phyloP scores from a whole-genome alignment of 371 early-diverging fungal species.

The Mortierella polycephala region DNA sequence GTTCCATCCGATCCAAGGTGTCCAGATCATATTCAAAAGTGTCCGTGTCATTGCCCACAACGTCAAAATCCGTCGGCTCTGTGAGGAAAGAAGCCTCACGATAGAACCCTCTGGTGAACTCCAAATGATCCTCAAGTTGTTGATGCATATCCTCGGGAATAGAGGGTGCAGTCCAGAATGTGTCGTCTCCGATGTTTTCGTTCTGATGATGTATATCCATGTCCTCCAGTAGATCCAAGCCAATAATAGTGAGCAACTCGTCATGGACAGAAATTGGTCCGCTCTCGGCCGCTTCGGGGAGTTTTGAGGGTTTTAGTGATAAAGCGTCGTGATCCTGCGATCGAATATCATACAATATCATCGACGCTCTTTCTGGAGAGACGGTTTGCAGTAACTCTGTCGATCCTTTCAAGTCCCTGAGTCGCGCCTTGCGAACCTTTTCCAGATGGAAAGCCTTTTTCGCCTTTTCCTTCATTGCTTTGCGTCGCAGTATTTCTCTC shows the following conservation, averaged over 20 bases:
- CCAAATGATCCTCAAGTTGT: conserved; percentile 5
- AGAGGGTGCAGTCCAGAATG: conserved; percentile 2
- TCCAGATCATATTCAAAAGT: conserved; percentile 16
- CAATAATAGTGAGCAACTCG: no score
- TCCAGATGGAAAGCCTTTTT: conserved; percentile 21
- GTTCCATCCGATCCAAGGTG: conserved; percentile 6
- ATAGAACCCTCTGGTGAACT: not conserved
- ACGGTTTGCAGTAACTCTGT: conserved; percentile 15
- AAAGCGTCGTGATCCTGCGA: not conserved
- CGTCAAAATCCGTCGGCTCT: not conserved
- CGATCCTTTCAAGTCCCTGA: conserved; percentile 20
- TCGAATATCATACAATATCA: conserved; percentile 20
- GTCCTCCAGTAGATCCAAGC: conserved; percentile 2
- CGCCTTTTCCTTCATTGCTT: conserved; percentile 46
- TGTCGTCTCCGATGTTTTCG: not conserved
- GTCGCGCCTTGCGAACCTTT: conserved; percentile 27
- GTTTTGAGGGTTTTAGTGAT: no score
- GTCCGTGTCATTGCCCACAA: not conserved
- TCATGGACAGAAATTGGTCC: no score
- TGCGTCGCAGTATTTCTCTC: conserved; percentile 57
- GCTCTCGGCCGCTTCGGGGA: no score
- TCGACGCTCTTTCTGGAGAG: conserved; percentile 6
- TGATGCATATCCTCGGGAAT: conserved; percentile 4
- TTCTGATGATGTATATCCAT: not conserved
- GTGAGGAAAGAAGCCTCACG: not conserved